A percentile compares a stretch with the other conserved stretches of the same genome.
Evolutionary conservation across 192 early-diverging fungal genomes (phyloP).

Genomic region (Entomortierella chlamydospora): DNA sequence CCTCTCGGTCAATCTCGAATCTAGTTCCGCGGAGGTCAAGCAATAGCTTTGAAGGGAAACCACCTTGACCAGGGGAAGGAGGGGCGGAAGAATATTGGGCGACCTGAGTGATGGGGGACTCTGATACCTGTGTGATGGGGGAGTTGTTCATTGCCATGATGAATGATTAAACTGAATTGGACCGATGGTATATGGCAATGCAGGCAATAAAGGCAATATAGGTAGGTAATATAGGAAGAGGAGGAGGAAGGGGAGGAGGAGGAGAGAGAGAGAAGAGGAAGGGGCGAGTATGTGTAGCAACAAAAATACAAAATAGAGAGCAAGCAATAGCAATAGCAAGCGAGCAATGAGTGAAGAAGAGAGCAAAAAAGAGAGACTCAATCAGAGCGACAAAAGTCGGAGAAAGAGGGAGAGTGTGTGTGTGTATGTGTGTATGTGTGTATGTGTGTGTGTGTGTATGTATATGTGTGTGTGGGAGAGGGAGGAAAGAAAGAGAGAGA

Average conservation of each 20-base stretch:
- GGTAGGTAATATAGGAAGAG: neutral
- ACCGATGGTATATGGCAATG: neutral
- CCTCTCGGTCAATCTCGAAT: constrained; percentile 68
- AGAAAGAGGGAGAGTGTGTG: no score
- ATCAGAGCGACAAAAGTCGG: no score
- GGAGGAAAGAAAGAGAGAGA: no score
- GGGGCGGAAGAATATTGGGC: constrained; percentile 46
- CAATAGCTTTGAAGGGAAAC: constrained; percentile 62
- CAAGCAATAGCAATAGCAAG: no score
- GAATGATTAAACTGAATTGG: neutral
- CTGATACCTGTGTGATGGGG: constrained; percentile 53
- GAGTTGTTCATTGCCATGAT: constrained; percentile 36
- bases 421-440: no score
- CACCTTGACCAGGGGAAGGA: constrained; percentile 35
- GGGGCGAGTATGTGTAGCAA: neutral
- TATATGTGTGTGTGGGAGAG: no score
- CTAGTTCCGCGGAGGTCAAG: constrained; percentile 68
- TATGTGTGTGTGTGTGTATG: no score
- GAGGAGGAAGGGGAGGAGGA: neutral
- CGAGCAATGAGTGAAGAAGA: no score
- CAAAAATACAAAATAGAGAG: no score
- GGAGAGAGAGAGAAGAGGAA: neutral
- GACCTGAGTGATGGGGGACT: constrained; percentile 68
- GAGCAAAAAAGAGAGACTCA: no score
- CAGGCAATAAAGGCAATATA: neutral